A percentile compares a stretch with the other conserved stretches of the same genome.
Conservation (phyloP, 805 yeast species). For the Metschnikowia arizonensis region DNA sequence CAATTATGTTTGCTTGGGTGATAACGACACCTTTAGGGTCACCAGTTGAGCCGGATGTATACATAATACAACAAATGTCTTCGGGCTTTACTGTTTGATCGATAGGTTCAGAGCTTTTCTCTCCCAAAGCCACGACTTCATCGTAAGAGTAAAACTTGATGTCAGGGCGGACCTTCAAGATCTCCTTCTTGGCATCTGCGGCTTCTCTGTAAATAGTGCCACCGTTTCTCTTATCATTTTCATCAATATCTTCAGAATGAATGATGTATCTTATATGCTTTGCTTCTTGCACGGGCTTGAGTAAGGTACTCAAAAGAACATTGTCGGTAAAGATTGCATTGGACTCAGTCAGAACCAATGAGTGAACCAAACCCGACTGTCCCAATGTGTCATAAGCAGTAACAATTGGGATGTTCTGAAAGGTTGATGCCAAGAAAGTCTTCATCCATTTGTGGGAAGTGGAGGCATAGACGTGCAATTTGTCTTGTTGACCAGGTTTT, state of each 20-base stretch:
- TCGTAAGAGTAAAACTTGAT: slow-evolving; percentile 59
- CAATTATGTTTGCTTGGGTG: slow-evolving; percentile 62
- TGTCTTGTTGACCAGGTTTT: slow-evolving; percentile 53
- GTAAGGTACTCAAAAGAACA: slow-evolving; percentile 58
- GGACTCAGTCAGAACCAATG: slow-evolving; percentile 77
- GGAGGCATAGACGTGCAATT: slow-evolving; percentile 78
- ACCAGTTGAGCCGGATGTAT: slow-evolving; percentile 85
- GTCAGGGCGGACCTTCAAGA: slow-evolving; percentile 71
- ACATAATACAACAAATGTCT: slow-evolving; percentile 73
- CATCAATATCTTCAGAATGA: slow-evolving; percentile 59
- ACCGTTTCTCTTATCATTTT: slow-evolving; percentile 56
- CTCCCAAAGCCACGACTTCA: slow-evolving; percentile 66
- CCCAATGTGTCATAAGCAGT: slow-evolving; percentile 97
- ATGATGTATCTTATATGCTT: slow-evolving; percentile 62
- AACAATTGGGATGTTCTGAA: slow-evolving; percentile 80
- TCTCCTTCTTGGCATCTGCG: slow-evolving; percentile 51
- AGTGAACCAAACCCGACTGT: slow-evolving; percentile 80
- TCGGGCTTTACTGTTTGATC: slow-evolving; percentile 49
- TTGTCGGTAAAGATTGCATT: slow-evolving; percentile 82
- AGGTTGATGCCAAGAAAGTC: slow-evolving; percentile 69
- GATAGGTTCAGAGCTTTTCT: slow-evolving; percentile 30
- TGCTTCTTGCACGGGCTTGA: slow-evolving; percentile 68
- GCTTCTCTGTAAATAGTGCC: slow-evolving; percentile 61
- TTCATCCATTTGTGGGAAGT: slow-evolving; percentile 92
- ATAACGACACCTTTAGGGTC: slow-evolving; percentile 80